These are phyloP conservation scores for Rhinocladiella similis DNA, from an alignment of 2,329 filamentous ascomycete species.

Conservation along the genomic window DNA sequence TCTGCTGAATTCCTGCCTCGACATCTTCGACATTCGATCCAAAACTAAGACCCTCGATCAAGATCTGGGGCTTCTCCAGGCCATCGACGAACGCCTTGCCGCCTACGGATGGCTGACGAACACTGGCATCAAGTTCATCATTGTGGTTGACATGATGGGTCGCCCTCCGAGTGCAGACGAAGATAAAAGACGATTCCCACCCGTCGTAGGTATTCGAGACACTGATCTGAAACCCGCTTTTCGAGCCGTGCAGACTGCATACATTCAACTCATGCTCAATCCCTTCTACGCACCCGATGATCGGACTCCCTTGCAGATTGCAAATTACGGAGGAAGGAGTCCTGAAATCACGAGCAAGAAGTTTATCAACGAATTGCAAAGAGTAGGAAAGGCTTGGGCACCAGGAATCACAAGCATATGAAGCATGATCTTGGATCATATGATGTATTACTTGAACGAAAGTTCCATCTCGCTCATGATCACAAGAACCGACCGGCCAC, in stretches of 20 bases:
- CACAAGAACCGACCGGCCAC: neutral
- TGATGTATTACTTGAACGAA: neutral
- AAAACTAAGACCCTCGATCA: constrained; percentile 72
- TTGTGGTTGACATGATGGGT: constrained; percentile 88
- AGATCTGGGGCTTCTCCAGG: constrained; percentile 88
- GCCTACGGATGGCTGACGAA: constrained; percentile 97
- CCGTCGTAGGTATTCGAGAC: constrained; percentile 70
- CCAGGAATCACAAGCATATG: constrained; percentile 59
- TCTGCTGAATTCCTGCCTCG: constrained; percentile 84
- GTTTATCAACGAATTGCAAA: constrained; percentile 79
- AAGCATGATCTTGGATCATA: neutral
- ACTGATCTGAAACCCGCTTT: constrained; percentile 91
- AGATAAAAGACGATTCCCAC: constrained; percentile 36
- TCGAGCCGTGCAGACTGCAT: constrained; percentile 87
- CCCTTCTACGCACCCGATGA: constrained; percentile 93
- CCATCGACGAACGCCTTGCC: constrained; percentile 87
- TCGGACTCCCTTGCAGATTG: constrained; percentile 61
- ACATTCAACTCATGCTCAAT: constrained; percentile 84
- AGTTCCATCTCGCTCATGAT: neutral
- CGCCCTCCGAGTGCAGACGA: constrained; percentile 47
- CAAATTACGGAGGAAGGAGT: constrained; percentile 43
- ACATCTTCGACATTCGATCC: constrained; percentile 86
- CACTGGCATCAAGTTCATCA: constrained; percentile 86
- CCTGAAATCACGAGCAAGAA: constrained; percentile 76
- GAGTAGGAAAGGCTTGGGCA: constrained; percentile 82